These are phyloP conservation scores for Lactifluus subvellereus DNA, from an alignment of 768 basidiomycete species.

Conservation along the genomic window DNA sequence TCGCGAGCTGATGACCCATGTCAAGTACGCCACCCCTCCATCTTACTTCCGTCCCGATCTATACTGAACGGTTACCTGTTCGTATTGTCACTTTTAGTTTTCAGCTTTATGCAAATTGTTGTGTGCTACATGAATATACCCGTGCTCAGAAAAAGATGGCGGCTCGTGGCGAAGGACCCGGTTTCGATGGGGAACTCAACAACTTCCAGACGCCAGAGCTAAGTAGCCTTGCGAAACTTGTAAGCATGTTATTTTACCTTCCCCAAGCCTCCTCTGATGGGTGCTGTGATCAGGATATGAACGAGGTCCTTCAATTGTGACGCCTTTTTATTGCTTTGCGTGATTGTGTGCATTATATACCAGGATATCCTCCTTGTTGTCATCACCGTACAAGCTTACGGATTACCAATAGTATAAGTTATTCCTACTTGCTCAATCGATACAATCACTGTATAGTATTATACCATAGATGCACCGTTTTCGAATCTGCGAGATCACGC, in stretches of 20 bases:
- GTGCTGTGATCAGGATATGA: constrained; percentile 3
- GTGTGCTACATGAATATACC: constrained; percentile 14
- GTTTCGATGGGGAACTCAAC: background rate
- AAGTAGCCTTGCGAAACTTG: constrained; percentile 18
- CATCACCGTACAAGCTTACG: too few relatives aligned
- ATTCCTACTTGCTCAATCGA: too few relatives aligned
- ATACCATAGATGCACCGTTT: too few relatives aligned
- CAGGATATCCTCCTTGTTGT: too few relatives aligned
- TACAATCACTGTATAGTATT: background rate
- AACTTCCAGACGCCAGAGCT: constrained; percentile 19
- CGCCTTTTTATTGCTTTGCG: background rate
- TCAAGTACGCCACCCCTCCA: constrained; percentile 11
- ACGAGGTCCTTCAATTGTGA: background rate
- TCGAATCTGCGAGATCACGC: too few relatives aligned
- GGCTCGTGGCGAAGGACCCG: constrained; percentile 7
- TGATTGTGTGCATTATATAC: background rate
- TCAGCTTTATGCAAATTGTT: constrained; percentile 7
- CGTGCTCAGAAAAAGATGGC: constrained; percentile 6
- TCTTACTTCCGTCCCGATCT: background rate
- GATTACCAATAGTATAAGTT: too few relatives aligned
- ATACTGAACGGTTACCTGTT: background rate
- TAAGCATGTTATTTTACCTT: background rate
- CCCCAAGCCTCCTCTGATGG: background rate
- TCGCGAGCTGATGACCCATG: constrained; percentile 5
- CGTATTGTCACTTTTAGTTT: constrained; percentile 4